Evolutionary conservation across 208 protist genomes (phyloP), one percentile per base, ranked within the genome.

Genomic region (Angomonas desouzai): DNA sequence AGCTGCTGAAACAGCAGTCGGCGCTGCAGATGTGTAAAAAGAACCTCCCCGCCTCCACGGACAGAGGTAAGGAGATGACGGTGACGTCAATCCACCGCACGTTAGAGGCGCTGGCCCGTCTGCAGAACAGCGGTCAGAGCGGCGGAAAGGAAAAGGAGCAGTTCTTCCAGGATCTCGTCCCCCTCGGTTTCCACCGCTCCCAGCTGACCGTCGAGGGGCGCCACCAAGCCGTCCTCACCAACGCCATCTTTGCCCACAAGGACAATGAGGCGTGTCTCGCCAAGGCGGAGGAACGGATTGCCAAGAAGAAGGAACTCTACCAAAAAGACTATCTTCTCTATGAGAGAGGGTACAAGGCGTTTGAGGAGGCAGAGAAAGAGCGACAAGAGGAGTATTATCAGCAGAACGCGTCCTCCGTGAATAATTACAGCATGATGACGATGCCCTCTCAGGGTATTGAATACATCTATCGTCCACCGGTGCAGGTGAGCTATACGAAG

Each of bases 271-370:
- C 23, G 18, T 30, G 28, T 29, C 13, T 18, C 25, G 55, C 55
- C 29, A 13, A 13, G 34, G 25, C 32, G 40, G 45, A 34, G 38
- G 49, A 43, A 30, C 29, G 64, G 51, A 13, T 47, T 34, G 34
- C 49, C 63, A 20, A 55, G 34, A 68, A 68, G 62, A 55, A 57
- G 29, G 48, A 25, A 45, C 32, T 68, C 20, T 68, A 68, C 63
- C 28, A 60, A 51, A 53, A 56, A 23, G 63, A 68, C 53, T 68
- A 47, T 25, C 16, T 49, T 30, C 27, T 51, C 20, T 68, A 60
- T 43, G 63, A 49, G 29, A 55, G 28, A 16, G 43, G 60, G 34
- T 61, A 68, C 63, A n/a, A 10, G 22, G 45, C 55, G 51, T 68
- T 68, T 34, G 23, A 20, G 34, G 56, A 68, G 63, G 51, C 51